Conservation (phyloP, 805 yeast genomes). For the Myxozyma monticola region DNA sequence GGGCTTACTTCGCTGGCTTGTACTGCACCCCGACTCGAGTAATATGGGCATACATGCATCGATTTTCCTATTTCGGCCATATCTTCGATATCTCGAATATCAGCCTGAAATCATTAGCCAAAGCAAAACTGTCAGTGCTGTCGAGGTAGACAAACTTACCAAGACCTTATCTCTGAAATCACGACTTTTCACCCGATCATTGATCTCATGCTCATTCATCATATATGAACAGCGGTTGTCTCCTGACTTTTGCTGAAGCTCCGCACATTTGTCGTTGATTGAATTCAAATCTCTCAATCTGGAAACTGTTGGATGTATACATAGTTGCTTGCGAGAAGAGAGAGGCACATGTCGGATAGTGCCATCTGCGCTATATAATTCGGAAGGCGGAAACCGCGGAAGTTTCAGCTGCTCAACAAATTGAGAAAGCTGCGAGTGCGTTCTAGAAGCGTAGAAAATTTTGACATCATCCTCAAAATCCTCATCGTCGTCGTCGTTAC, state of each 20-base stretch:
- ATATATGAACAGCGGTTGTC: slow-evolving; percentile 46
- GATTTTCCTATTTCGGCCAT: slow-evolving; percentile 58
- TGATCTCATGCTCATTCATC: slow-evolving; percentile 40
- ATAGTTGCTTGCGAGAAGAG: slow-evolving; percentile 82
- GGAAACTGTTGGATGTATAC: slow-evolving; percentile 67
- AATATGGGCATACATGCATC: slow-evolving; percentile 75
- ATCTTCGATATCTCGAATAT: slow-evolving; percentile 78
- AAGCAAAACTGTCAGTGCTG: neutral
- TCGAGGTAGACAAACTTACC: slow-evolving; percentile 5
- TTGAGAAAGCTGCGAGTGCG: slow-evolving; percentile 86
- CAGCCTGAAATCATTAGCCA: slow-evolving; percentile 36
- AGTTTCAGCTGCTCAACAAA: slow-evolving; percentile 69
- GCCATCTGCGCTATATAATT: slow-evolving; percentile 46
- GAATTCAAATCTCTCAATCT: slow-evolving; percentile 49
- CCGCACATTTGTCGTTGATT: slow-evolving; percentile 80
- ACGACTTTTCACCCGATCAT: slow-evolving; percentile 39
- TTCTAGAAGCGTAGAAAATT: slow-evolving; percentile 75
- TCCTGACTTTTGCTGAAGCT: slow-evolving; percentile 50
- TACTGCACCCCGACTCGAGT: slow-evolving; percentile 61
- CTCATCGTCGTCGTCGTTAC: slow-evolving; percentile 28
- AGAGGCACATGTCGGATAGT: slow-evolving; percentile 63
- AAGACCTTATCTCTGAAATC: slow-evolving; percentile 58
- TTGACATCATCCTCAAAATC: slow-evolving; percentile 19
- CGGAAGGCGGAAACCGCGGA: slow-evolving; percentile 64
- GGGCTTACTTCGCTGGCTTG: slow-evolving; percentile 54